A percentile compares a stretch with the other conserved stretches of the same genome.
These are phyloP conservation scores for Hemisphaericaspora xylanilytica DNA, from an alignment of 1,139 yeast species.

Conservation along the genomic window DNA sequence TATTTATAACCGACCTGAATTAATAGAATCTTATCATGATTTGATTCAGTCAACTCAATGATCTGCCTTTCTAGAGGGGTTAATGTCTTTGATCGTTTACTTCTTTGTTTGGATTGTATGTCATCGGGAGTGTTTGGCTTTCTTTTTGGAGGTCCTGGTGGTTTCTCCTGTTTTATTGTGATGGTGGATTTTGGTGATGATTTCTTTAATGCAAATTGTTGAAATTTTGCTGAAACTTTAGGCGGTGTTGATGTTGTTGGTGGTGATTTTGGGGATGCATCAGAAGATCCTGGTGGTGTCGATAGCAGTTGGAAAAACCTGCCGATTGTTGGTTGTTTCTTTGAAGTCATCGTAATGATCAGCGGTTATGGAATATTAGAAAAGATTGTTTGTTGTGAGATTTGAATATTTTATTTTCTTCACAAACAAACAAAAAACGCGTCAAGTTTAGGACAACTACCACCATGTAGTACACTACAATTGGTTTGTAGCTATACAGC, in stretches of 20 bases:
- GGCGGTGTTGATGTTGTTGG: background rate
- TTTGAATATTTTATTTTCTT: too few relatives aligned
- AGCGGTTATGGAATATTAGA: too few relatives aligned
- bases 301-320: constrained; percentile 20
- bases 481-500: too few relatives aligned
- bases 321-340: constrained; percentile 29
- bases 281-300: constrained; percentile 1
- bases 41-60: constrained; percentile 54
- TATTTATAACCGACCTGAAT: constrained; percentile 91
- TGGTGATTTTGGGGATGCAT: background rate
- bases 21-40: constrained; percentile 69
- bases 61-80: constrained; percentile 86
- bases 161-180: background rate
- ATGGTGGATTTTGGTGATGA: constrained; percentile 4
- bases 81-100: constrained; percentile 16
- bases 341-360: constrained; percentile 15
- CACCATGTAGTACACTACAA: too few relatives aligned
- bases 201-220: constrained; percentile 6
- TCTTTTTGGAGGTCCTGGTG: constrained; percentile 1
- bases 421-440: too few relatives aligned
- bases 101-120: constrained; percentile 5
- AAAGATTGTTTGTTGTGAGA: too few relatives aligned
- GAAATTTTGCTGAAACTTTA: constrained; percentile 1
- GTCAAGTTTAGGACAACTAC: too few relatives aligned
- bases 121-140: background rate